phyloP scores from a whole-genome alignment of 2,329 filamentous ascomycete species.

The Lecanicillium sp. region DNA sequence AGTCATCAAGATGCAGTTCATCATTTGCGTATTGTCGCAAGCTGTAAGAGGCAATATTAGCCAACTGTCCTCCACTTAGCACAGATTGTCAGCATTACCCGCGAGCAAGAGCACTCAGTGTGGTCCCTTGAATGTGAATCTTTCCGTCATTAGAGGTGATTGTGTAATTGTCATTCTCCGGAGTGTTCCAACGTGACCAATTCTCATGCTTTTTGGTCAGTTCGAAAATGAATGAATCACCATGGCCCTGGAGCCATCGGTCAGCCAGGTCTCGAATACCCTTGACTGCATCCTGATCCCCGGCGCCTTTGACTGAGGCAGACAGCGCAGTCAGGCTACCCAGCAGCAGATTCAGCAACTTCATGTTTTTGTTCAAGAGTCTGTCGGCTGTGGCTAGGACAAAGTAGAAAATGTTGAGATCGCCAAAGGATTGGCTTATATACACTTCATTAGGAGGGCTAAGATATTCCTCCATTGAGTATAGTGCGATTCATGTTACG shows the following conservation, averaged over 20 bases:
- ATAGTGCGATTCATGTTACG: too few relatives aligned
- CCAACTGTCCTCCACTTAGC: too few relatives aligned
- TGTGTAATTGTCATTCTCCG: constrained; percentile 4
- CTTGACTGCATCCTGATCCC: too few relatives aligned
- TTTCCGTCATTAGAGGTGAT: neutral
- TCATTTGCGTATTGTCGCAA: constrained; percentile 7
- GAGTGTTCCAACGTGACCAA: constrained; percentile 3
- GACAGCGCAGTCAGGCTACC: too few relatives aligned
- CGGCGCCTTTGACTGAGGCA: too few relatives aligned
- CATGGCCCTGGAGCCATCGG: neutral
- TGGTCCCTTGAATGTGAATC: constrained; percentile 6
- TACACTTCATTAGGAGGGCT: too few relatives aligned
- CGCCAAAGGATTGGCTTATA: too few relatives aligned
- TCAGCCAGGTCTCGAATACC: constrained; percentile 2
- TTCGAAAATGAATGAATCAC: constrained; percentile 2
- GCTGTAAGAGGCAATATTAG: neutral
- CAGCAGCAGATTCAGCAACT: too few relatives aligned
- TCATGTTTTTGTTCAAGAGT: too few relatives aligned
- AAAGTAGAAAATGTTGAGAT: too few relatives aligned
- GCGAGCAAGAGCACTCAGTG: constrained; percentile 3
- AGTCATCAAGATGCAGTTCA: constrained; percentile 1
- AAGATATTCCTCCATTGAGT: too few relatives aligned
- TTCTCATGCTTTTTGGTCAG: constrained; percentile 1
- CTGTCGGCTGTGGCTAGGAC: too few relatives aligned
- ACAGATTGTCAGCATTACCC: neutral